Conservation (phyloP, 495 filamentous ascomycete genomes). For the Xylaria bambusicola region DNA sequence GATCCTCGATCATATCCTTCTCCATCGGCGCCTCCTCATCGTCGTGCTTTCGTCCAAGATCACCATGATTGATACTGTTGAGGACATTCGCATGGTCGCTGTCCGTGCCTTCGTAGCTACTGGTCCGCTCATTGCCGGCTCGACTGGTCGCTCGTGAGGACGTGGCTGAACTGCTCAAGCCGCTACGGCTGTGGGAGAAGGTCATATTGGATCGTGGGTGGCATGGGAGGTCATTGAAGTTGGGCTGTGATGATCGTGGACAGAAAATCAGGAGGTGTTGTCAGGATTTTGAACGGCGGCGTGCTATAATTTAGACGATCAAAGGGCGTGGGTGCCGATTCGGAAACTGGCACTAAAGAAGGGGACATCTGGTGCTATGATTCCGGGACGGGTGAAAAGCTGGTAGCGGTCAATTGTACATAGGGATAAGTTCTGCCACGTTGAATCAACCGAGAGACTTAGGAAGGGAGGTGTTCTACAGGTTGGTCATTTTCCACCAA, state of each 20-base stretch:
- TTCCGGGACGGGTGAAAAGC: background rate
- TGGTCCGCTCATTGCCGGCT: constrained; percentile 25
- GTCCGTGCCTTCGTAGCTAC: constrained; percentile 24
- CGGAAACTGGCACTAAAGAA: background rate
- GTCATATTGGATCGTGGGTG: constrained; percentile 22
- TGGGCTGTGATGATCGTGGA: background rate
- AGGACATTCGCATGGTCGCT: constrained; percentile 30
- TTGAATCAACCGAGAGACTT: background rate
- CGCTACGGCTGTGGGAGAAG: constrained; percentile 25
- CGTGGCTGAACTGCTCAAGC: constrained; percentile 35
- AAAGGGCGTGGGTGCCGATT: background rate
- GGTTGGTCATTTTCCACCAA: no score
- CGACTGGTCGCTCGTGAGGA: constrained; percentile 39
- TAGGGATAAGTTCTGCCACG: background rate
- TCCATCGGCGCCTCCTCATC: constrained; percentile 38
- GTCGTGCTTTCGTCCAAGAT: constrained; percentile 34
- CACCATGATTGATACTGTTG: constrained; percentile 29
- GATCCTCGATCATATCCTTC: constrained; percentile 27
- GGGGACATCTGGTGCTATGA: background rate
- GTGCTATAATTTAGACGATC: background rate
- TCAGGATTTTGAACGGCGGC: background rate
- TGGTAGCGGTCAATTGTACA: no score
- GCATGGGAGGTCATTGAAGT: constrained; percentile 21
- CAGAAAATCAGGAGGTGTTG: background rate
- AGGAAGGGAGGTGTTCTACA: no score